phyloP scores from a whole-genome alignment of 768 basidiomycete species.

The Ramaria rubella region DNA sequence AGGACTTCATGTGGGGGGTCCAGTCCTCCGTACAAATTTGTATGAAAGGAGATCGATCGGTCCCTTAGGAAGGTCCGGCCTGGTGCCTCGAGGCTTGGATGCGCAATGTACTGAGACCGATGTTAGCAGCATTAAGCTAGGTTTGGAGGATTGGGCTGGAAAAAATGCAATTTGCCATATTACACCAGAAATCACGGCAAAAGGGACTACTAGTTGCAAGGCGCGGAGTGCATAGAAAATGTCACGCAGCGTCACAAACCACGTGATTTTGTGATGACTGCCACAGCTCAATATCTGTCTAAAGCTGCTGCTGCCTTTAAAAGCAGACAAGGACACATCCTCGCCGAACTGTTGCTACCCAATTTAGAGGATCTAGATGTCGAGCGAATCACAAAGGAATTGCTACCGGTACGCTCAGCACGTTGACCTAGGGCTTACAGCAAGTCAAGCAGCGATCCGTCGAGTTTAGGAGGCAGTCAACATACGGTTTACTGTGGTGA shows the following conservation, averaged over 20 bases:
- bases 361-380: neutral
- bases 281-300: slow-evolving; percentile 3
- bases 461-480: neutral
- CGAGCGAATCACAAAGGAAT: neutral
- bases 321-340: neutral
- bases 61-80: no score
- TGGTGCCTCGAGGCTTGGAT: no score
- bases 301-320: slow-evolving; percentile 4
- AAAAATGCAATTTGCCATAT: no score
- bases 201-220: no score
- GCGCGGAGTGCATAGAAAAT: no score
- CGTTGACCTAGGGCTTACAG: neutral
- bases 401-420: slow-evolving; percentile 6
- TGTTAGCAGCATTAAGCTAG: no score
- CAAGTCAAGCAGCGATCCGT: neutral
- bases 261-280: slow-evolving; percentile 2
- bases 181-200: no score
- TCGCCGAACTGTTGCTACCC: neutral
- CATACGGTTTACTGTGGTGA: neutral
- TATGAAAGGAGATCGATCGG: no score
- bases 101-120: no score
- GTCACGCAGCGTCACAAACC: neutral
- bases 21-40: no score
- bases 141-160: no score
- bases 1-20: no score